phyloP scores from a whole-genome alignment of 192 early-diverging fungal species.

The Thamnidium elegans region DNA sequence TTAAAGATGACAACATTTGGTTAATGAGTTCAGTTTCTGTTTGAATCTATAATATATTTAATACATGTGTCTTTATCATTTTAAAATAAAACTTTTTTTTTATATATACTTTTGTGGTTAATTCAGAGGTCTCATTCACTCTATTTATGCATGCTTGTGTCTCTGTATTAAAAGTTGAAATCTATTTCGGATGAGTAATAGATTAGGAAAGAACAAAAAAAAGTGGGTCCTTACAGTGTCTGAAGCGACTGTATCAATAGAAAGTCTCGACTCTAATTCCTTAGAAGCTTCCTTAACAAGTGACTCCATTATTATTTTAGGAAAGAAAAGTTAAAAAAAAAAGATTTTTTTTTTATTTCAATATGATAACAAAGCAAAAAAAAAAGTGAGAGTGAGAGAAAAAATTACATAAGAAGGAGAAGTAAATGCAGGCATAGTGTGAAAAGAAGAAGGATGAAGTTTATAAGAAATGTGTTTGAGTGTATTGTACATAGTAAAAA shows the following conservation, averaged over 20 bases:
- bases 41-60: neutral
- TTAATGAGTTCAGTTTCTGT: neutral
- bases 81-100: neutral
- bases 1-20: slow-evolving; percentile 1
- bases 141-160: neutral
- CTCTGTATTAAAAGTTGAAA: slow-evolving; percentile 4
- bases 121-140: neutral
- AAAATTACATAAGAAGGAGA: neutral
- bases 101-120: slow-evolving; percentile 1
- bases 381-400: neutral
- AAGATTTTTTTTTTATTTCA: neutral
- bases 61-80: neutral
- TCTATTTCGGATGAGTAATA: neutral
- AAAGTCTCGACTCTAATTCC: neutral
- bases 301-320: slow-evolving; percentile 2
- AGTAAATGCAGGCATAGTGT: neutral
- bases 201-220: too few species aligned
- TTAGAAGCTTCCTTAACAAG: neutral
- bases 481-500: neutral
- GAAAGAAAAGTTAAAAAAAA: neutral
- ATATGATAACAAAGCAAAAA: neutral
- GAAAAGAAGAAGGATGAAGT: neutral
- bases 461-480: neutral
- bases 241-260: neutral
- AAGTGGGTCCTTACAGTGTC: neutral